These are phyloP conservation scores for Volvox carteri DNA, from an alignment of 163 green algal species.

Conservation along the genomic window DNA sequence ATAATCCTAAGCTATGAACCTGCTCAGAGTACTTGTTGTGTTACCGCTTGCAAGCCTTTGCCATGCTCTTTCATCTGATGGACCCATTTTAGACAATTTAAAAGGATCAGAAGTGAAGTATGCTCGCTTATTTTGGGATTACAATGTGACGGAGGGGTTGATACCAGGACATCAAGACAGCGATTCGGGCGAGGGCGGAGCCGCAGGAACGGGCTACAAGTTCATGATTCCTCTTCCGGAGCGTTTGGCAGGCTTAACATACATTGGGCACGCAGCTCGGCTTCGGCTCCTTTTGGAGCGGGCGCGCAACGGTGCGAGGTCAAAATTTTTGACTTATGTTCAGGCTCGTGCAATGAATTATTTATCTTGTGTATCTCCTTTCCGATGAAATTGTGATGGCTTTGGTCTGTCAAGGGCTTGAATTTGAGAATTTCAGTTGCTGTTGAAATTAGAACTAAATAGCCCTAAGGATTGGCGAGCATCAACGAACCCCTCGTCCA, in stretches of 20 bases:
- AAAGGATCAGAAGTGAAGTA: not conserved
- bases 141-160: not conserved
- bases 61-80: not conserved
- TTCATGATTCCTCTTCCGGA: not conserved
- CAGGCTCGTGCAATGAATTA: not conserved
- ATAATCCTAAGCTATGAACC: not conserved
- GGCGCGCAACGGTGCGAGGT: slow-evolving; percentile 4
- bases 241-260: not conserved
- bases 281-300: slow-evolving; percentile 15
- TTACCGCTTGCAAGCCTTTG: not conserved
- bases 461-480: not conserved
- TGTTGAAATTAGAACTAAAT: not conserved
- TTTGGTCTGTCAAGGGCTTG: not conserved
- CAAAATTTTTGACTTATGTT: not conserved
- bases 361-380: not conserved
- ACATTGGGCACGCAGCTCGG: not conserved
- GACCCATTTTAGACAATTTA: not conserved
- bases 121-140: not conserved
- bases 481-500: not conserved
- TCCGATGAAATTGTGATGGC: not conserved
- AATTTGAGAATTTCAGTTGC: not conserved
- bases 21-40: not conserved
- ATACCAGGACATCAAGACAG: not conserved
- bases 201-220: not conserved
- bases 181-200: not conserved